These are phyloP conservation scores for Fusarium buharicum DNA, from an alignment of 2,329 filamentous ascomycete genomes.

Conservation along the genomic window DNA sequence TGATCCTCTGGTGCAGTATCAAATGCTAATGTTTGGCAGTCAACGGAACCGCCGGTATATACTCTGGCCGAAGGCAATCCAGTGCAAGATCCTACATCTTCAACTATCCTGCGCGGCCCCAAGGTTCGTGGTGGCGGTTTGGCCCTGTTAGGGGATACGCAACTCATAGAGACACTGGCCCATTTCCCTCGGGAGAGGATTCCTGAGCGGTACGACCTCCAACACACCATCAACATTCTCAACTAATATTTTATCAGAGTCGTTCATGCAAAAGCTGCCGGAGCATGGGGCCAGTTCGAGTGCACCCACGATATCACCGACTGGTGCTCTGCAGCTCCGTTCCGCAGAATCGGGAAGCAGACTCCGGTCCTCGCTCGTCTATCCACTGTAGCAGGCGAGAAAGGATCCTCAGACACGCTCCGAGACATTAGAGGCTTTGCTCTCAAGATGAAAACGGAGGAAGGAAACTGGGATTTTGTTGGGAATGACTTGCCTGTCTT, in stretches of 20 bases:
- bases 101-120: neutral
- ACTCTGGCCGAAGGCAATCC: slow-evolving; percentile 12
- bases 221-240: neutral
- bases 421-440: slow-evolving; percentile 12
- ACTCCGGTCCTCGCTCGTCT: neutral
- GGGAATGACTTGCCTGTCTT: slow-evolving; percentile 11
- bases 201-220: neutral
- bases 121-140: slow-evolving; percentile 1
- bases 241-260: neutral
- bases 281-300: slow-evolving; percentile 11
- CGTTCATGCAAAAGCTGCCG: slow-evolving; percentile 11
- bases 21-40: neutral
- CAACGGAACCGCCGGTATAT: slow-evolving; percentile 1
- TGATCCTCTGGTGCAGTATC: too few species aligned
- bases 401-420: slow-evolving; percentile 1
- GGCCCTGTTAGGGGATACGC: slow-evolving; percentile 1
- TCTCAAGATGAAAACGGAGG: slow-evolving; percentile 14
- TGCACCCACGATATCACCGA: slow-evolving; percentile 13
- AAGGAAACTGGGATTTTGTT: slow-evolving; percentile 17
- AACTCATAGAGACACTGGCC: slow-evolving; percentile 11
- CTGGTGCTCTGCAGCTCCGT: slow-evolving; percentile 8
- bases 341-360: slow-evolving; percentile 4
- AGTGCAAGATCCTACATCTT: slow-evolving; percentile 9
- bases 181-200: slow-evolving; percentile 10
- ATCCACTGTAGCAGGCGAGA: slow-evolving; percentile 3